phyloP scores from a whole-genome alignment of 768 basidiomycete species.

The Porphyrellus cyaneotinctus region DNA sequence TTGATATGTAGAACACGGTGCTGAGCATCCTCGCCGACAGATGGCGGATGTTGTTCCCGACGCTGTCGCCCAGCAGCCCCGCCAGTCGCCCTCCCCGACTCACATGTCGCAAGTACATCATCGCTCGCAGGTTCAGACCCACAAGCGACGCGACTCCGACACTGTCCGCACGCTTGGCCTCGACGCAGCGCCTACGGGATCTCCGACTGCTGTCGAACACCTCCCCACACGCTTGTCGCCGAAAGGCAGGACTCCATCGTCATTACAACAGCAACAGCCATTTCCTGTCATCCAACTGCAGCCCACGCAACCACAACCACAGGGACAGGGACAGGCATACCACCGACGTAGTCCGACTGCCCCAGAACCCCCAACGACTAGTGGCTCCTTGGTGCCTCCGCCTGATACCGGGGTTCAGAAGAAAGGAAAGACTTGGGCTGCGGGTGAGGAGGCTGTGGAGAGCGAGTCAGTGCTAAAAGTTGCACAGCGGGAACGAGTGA shows the following conservation, averaged over 20 bases:
- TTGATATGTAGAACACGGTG: constrained; percentile 22
- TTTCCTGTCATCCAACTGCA: constrained; percentile 25
- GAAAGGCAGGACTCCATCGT: constrained; percentile 22
- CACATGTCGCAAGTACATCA: constrained; percentile 32
- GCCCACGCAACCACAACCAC: constrained; percentile 19
- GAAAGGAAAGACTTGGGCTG: constrained; percentile 43
- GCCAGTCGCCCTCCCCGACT: constrained; percentile 54
- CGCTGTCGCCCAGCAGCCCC: constrained; percentile 29
- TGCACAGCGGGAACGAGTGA: constrained; percentile 22
- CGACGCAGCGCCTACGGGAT: constrained; percentile 37
- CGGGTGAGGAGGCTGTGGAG: constrained; percentile 41
- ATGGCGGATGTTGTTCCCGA: constrained; percentile 10
- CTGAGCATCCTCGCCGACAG: constrained; percentile 23
- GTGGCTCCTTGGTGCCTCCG: constrained; percentile 22
- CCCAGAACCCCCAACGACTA: constrained; percentile 53
- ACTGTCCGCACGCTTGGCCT: constrained; percentile 55
- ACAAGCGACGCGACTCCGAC: constrained; percentile 73
- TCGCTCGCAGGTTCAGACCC: constrained; percentile 36
- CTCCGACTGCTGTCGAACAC: constrained; percentile 53
- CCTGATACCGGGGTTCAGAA: constrained; percentile 19
- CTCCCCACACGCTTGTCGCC: constrained; percentile 30
- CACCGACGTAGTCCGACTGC: constrained; percentile 70
- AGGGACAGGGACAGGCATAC: constrained; percentile 33
- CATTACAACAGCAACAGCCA: constrained; percentile 26
- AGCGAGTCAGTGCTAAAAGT: constrained; percentile 32